Base-by-base conservation (phyloP, 176 grass and related monocot genomes). In the Hyparrhenia diplandra region DNA sequence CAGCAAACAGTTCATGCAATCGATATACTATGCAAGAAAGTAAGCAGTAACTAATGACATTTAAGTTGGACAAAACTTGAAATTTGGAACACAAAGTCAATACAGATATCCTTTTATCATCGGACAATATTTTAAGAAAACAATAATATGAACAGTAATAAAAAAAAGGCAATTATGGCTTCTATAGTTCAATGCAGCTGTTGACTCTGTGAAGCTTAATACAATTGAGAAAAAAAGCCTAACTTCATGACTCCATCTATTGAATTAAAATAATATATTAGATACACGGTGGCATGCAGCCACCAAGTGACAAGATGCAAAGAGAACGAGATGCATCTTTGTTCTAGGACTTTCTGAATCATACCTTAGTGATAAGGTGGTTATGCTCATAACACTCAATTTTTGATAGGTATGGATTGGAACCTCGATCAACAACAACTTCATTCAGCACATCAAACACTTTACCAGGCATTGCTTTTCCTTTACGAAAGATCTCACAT, bases 331-430 rank as follows among this genome's bases (percentile, higher is more conserved):
- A 73, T 36, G 79, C 3, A 67, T 13, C 3, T 73, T 79, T 58
- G 74, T 76, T 71, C 46, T 37, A 73, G 63, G 77, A 52, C 4
- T 73, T 81, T 88, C 25, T 77, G 25, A 23, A 76, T 55, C 82
- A 82, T 88, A 95, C 96, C 90, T 98, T 98, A 62, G 96, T 98
- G 86, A 98, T 98, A 76, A 93, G 92, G 67, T 75, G 88, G 80
- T 98, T 90, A 82, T 99, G 96, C 79, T 95, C 96, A 23, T 99
- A 99, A 49, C 96, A 99, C 80, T 99, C 96, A 66, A 99, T 95
- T 89, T 99, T 99, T 46, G 92, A 99, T 23, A 99, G 92, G 46
- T 99, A 99, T 11, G 96, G 96, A 71, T 99, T 99, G 73, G 96
- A 99, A 80, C 96, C 96, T 25, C 96, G 90, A 79, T 99, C 96